Conservation (phyloP, 2,329 filamentous ascomycete species). For the Amauroascus verrucosus region DNA sequence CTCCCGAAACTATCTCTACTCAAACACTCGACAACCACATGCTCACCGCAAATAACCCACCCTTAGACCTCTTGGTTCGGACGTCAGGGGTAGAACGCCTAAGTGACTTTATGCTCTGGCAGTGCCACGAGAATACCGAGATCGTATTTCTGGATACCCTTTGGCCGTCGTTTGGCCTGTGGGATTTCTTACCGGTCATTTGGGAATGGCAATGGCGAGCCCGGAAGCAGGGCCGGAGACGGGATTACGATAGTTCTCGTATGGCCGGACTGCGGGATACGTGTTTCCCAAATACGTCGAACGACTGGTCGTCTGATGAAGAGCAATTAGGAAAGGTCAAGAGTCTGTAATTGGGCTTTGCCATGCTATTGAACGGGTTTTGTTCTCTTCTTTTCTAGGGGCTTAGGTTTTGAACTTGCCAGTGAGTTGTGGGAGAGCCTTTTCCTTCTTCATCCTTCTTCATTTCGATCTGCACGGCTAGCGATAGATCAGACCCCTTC, state of each 20-base stretch:
- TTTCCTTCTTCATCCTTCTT: too few species aligned
- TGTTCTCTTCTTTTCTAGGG: not conserved
- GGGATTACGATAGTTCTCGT: not conserved
- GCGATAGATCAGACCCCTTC: not conserved
- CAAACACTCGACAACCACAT: slow-evolving; percentile 76
- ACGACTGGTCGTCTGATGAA: slow-evolving; percentile 8
- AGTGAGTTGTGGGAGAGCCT: not conserved
- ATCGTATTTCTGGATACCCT: slow-evolving; percentile 85
- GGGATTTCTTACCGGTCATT: slow-evolving; percentile 83
- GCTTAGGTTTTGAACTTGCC: too few species aligned
- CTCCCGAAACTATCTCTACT: slow-evolving; percentile 77
- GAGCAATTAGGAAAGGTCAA: slow-evolving; percentile 19
- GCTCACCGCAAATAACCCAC: slow-evolving; percentile 76
- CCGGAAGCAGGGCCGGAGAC: slow-evolving; percentile 32
- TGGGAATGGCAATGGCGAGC: slow-evolving; percentile 75
- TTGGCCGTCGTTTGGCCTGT: slow-evolving; percentile 94
- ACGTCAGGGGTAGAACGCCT: slow-evolving; percentile 88
- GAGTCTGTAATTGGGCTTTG: slow-evolving; percentile 20
- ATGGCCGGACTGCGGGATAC: not conserved
- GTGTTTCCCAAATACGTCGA: not conserved
- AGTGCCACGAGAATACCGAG: slow-evolving; percentile 84
- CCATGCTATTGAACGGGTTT: too few species aligned
- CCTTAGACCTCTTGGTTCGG: slow-evolving; percentile 78
- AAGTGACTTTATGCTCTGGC: slow-evolving; percentile 98
- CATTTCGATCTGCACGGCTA: not conserved